Conservation (phyloP, 1,139 yeast species). For the Arxiozyma slooffiae region DNA sequence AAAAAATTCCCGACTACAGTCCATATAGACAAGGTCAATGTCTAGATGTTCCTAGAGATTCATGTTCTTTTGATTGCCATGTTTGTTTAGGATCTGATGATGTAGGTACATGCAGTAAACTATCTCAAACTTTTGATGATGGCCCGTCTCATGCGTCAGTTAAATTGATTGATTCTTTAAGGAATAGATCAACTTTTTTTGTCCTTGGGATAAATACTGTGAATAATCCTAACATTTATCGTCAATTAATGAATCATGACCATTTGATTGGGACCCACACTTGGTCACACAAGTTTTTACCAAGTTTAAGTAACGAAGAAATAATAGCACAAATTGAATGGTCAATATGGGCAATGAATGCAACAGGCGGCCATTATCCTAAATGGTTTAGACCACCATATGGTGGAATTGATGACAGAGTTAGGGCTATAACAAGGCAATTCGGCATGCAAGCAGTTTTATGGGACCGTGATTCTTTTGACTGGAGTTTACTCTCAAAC, state of each 20-base stretch:
- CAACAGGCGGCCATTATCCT: constrained; percentile 82
- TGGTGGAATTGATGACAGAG: constrained; percentile 85
- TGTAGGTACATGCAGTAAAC: constrained; percentile 56
- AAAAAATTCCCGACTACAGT: constrained; percentile 41
- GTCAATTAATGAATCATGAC: constrained; percentile 46
- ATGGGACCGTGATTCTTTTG: constrained; percentile 89
- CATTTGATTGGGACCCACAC: constrained; percentile 85
- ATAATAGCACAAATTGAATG: constrained; percentile 84
- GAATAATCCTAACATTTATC: constrained; percentile 63
- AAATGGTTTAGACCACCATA: constrained; percentile 94
- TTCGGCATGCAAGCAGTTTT: constrained; percentile 82
- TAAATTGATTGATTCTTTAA: constrained; percentile 44
- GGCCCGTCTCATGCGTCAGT: constrained; percentile 77
- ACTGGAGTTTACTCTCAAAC: constrained; percentile 62
- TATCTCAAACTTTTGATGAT: constrained; percentile 89
- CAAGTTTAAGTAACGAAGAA: constrained; percentile 64
- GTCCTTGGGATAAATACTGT: constrained; percentile 76
- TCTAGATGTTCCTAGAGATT: constrained; percentile 36
- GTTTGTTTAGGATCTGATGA: constrained; percentile 75
- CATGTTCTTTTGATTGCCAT: constrained; percentile 81
- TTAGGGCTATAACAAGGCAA: constrained; percentile 66
- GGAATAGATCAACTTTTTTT: constrained; percentile 63
- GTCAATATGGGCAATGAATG: constrained; percentile 98
- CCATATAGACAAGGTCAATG: constrained; percentile 55
- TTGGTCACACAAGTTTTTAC: constrained; percentile 84